Percentiles rank a stretch among this genome's conserved stretches.
phyloP scores from a whole-genome alignment of 257 asterid species.

The Orobanche coerulescens region DNA sequence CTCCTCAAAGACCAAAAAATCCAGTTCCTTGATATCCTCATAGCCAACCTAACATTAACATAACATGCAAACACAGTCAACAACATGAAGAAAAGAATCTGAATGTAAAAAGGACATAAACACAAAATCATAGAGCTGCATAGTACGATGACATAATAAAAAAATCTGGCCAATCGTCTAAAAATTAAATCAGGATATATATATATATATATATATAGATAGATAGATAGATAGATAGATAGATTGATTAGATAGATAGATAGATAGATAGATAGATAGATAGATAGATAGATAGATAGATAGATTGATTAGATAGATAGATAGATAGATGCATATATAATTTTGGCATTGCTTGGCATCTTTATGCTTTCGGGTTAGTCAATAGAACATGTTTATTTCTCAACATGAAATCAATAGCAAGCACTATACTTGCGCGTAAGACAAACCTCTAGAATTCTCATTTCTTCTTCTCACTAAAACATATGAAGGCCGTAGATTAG shows the following conservation, averaged over 20 bases:
- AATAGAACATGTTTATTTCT: background rate
- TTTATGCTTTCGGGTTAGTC: background rate
- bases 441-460: background rate
- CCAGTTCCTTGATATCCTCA: slow-evolving; percentile 55
- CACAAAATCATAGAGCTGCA: background rate
- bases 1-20: slow-evolving; percentile 81
- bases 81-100: slow-evolving; percentile 14
- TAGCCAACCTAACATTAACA: slow-evolving; percentile 52
- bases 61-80: slow-evolving; percentile 15
- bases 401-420: background rate
- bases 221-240: too few species aligned
- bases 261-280: too few species aligned
- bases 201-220: too few species aligned
- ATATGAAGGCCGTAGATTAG: background rate
- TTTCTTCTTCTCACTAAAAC: background rate
- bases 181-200: background rate
- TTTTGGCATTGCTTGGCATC: background rate
- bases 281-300: too few species aligned
- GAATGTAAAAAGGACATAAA: background rate
- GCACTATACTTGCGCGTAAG: background rate
- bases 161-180: background rate
- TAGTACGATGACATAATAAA: background rate
- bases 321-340: too few species aligned
- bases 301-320: too few species aligned
- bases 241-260: too few species aligned